These are phyloP conservation scores for Lepraria neglecta DNA, from an alignment of 495 filamentous ascomycete genomes.

Conservation along the genomic window DNA sequence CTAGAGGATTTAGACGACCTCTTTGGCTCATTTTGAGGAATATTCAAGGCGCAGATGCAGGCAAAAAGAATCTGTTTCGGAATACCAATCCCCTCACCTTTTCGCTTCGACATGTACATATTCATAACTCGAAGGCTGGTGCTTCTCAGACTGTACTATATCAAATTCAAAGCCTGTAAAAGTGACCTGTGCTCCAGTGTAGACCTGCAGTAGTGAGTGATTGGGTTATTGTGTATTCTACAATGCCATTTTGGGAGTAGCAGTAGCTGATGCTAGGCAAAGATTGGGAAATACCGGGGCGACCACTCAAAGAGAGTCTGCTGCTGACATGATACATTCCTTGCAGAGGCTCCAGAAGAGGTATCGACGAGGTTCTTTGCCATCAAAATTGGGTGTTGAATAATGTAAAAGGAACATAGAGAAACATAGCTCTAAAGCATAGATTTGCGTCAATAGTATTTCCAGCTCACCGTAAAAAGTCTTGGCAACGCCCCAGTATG, in stretches of 20 bases:
- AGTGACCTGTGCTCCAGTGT: not conserved
- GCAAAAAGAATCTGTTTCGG: not conserved
- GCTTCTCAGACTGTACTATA: slow-evolving; percentile 16
- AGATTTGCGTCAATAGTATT: no score
- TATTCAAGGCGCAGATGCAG: not conserved
- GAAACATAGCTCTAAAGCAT: no score
- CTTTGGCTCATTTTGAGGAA: slow-evolving; percentile 58
- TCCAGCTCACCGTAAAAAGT: not conserved
- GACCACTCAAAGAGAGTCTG: not conserved
- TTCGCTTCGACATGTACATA: slow-evolving; percentile 18
- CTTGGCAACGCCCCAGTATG: slow-evolving; percentile 8
- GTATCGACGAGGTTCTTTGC: no score
- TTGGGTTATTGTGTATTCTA: not conserved
- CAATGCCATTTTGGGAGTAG: not conserved
- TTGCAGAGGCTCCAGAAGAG: no score
- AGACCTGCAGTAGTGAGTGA: not conserved
- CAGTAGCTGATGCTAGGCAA: not conserved
- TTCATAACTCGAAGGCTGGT: slow-evolving; percentile 4
- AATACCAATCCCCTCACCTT: slow-evolving; percentile 8
- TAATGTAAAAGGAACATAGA: no score
- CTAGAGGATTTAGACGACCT: slow-evolving; percentile 89
- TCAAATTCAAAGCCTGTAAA: slow-evolving; percentile 5
- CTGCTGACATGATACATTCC: not conserved
- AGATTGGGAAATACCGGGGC: no score
- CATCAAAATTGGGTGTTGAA: no score